Conservation (phyloP, 2,329 filamentous ascomycete genomes). For the Ophiostoma himal-ulmi region DNA sequence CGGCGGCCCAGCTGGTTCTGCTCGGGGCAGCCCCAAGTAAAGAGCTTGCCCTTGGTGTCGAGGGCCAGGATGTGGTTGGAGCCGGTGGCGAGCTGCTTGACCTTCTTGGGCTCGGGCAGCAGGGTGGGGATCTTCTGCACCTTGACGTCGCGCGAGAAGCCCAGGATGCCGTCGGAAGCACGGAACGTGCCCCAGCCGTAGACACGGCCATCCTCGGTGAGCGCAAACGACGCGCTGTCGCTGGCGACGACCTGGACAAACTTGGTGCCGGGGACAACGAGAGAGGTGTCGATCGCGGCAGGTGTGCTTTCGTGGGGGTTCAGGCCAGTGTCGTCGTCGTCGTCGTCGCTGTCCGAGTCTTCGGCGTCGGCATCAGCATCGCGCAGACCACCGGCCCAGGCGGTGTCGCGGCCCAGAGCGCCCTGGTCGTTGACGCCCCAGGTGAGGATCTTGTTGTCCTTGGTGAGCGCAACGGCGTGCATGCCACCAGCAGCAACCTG, state of each 20-base stretch:
- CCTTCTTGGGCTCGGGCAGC: conserved; percentile 59
- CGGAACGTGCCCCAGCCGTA: conserved; percentile 84
- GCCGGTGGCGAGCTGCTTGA: conserved; percentile 58
- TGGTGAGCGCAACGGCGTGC: conserved; percentile 71
- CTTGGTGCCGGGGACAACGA: conserved; percentile 30
- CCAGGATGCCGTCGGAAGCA: conserved; percentile 47
- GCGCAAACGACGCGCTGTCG: conserved; percentile 68
- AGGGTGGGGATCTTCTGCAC: conserved; percentile 48
- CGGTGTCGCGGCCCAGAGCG: conserved; percentile 68
- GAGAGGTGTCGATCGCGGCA: conserved; percentile 47
- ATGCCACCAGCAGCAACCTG: conserved; percentile 74
- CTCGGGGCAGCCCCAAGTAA: conserved; percentile 67
- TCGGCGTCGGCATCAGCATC: conserved; percentile 49
- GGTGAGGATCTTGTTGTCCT: conserved; percentile 73
- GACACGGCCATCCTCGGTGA: conserved; percentile 68
- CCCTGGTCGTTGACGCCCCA: conserved; percentile 88
- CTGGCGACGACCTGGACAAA: conserved; percentile 61
- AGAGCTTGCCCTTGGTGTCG: conserved; percentile 58
- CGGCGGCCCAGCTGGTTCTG: conserved; percentile 59
- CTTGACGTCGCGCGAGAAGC: conserved; percentile 30
- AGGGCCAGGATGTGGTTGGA: conserved; percentile 67
- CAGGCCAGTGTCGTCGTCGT: conserved; percentile 41
- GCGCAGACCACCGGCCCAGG: conserved; percentile 52
- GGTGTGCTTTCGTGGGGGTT: conserved; percentile 61
- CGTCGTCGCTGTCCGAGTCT: conserved; percentile 31